Evolutionary conservation across 371 early-diverging fungal species (phyloP), one percentile per base, ranked within the genome.

Genomic region (Mortierella sp.): DNA sequence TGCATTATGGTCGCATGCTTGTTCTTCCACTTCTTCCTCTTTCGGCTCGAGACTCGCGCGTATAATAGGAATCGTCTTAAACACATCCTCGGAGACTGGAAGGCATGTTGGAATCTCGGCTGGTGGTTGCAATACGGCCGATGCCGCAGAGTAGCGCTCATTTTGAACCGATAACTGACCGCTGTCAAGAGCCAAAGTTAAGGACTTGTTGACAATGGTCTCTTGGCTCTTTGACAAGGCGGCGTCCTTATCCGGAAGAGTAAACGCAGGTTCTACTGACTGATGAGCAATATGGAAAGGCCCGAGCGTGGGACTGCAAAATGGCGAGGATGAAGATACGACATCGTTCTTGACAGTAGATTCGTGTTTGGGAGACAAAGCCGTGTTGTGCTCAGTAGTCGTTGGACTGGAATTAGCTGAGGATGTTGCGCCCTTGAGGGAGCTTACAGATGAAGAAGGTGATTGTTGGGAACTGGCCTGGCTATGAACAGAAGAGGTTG

Each of bases 271-370:
- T 8, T 32, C 32, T 5, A 47, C 15, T 2, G 60, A 48, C 4
- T 37, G 41, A 41, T 47, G 57, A n/a, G 72, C 58, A 34, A 60
- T 28, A 19, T 65, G 65, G 54, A 72, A 65, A 9, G 61, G 62
- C 4, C 66, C 72, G 12, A 72, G 66, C 0, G 66, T 72, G 3
- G 72, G 72, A 39, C 72, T 72, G 15, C 47, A 60, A 28, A 60
- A 46, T 5, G 65, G 72, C 8, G 64, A 56, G 2, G 64, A 30
- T 27, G 47, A 27, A 9, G 6, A 39, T 8, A 24, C 26, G n/a
- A 21, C 14, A 2, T 31, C 39, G 15, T n/a, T n/a, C n/a, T n/a
- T n/a, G n/a, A n/a, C n/a, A n/a, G n/a, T n/a, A n/a, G n/a, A n/a
- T n/a, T n/a, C n/a, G n/a, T n/a, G n/a, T 17, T 3, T 44, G 21